phyloP scores from a whole-genome alignment of 2,329 filamentous ascomycete genomes.

The Fusarium praegraminearum region DNA sequence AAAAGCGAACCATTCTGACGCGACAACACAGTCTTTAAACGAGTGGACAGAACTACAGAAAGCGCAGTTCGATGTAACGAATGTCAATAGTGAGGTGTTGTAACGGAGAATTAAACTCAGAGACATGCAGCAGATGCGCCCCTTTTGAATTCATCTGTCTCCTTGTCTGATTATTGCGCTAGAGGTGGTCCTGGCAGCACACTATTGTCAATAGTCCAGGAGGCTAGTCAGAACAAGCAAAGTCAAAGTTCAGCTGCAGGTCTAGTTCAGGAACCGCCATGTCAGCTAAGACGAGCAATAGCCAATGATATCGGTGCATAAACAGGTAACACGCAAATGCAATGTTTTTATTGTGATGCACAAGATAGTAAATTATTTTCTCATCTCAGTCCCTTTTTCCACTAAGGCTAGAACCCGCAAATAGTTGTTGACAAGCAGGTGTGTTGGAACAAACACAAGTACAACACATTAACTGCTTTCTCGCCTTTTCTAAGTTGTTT shows the following conservation, averaged over 20 bases:
- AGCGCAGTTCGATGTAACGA: not conserved
- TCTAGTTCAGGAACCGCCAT: not conserved
- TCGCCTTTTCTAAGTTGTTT: too few relatives aligned
- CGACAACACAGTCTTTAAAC: not conserved
- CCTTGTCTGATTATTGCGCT: not conserved
- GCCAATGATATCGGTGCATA: not conserved
- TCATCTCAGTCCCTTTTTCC: accelerated
- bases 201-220: not conserved
- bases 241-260: accelerated
- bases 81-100: not conserved
- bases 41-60: not conserved
- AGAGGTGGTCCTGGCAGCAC: not conserved
- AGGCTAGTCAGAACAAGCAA: not conserved
- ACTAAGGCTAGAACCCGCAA: too few relatives aligned
- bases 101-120: accelerated
- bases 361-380: not conserved
- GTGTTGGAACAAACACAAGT: too few relatives aligned
- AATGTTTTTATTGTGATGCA: not conserved
- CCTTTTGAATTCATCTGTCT: not conserved
- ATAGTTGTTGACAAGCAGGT: too few relatives aligned
- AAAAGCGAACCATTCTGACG: not conserved
- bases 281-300: accelerated
- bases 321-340: accelerated
- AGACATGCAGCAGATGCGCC: not conserved
- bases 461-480: too few relatives aligned